Conservation (phyloP, 306 rosid species). For the Chamaecrista fasciculata region DNA sequence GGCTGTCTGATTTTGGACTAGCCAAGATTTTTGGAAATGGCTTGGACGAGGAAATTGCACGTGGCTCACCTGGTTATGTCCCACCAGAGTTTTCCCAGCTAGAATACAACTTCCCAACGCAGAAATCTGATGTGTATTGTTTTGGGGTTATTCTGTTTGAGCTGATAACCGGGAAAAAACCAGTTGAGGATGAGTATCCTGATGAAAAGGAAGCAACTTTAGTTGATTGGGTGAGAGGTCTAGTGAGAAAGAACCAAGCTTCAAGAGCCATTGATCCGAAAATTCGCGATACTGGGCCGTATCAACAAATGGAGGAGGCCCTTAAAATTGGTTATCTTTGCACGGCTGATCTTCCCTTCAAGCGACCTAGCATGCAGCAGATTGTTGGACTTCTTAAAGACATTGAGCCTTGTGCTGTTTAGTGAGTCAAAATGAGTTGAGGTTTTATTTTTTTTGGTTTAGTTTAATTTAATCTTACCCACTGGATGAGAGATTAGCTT, state of each 20-base stretch:
- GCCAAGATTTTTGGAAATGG: slow-evolving; percentile 87
- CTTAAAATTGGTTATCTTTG: slow-evolving; percentile 91
- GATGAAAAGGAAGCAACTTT: slow-evolving; percentile 69
- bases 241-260: slow-evolving; percentile 70
- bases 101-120: slow-evolving; percentile 64
- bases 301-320: slow-evolving; percentile 87
- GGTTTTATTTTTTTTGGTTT: background rate
- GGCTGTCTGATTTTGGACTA: slow-evolving; percentile 90
- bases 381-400: slow-evolving; percentile 98
- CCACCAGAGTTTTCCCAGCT: slow-evolving; percentile 78
- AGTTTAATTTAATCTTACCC: slow-evolving; percentile 9
- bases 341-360: slow-evolving; percentile 87
- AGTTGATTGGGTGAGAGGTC: slow-evolving; percentile 86
- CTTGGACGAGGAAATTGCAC: slow-evolving; percentile 75
- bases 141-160: slow-evolving; percentile 89
- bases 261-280: slow-evolving; percentile 73
- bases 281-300: slow-evolving; percentile 64
- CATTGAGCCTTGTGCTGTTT: slow-evolving; percentile 57
- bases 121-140: slow-evolving; percentile 93
- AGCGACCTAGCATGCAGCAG: slow-evolving; percentile 97
- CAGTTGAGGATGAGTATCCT: slow-evolving; percentile 77
- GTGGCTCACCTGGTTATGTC: slow-evolving; percentile 72
- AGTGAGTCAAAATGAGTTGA: slow-evolving; percentile 31
- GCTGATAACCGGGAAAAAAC: slow-evolving; percentile 83
- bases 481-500: slow-evolving; percentile 37